A percentile compares a stretch with the other conserved stretches of the same genome.
These are phyloP conservation scores for Simplicillium aogashimaense DNA, from an alignment of 2,329 filamentous ascomycete genomes.

Conservation along the genomic window DNA sequence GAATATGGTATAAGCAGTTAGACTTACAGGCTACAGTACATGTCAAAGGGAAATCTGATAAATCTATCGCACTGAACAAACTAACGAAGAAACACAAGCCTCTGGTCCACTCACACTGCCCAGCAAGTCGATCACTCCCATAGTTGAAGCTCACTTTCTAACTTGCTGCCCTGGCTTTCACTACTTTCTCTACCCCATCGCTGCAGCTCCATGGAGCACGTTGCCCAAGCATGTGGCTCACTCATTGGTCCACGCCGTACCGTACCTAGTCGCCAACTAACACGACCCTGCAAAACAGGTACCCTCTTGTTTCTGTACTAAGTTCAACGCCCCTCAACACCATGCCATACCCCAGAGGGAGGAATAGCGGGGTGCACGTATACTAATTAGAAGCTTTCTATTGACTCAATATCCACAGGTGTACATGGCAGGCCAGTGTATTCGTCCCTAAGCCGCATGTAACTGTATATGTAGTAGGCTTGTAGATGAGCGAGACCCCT, in stretches of 20 bases:
- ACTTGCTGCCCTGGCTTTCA: not conserved
- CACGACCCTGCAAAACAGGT: not conserved
- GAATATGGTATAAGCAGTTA: too few relatives aligned
- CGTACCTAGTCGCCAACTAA: not conserved
- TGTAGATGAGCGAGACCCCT: too few relatives aligned
- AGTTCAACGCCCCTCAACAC: not conserved
- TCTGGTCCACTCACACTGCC: constrained; percentile 7
- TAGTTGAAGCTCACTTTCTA: not conserved
- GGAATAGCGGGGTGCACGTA: constrained; percentile 7
- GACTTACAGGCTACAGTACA: too few relatives aligned
- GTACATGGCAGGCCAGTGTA: too few relatives aligned
- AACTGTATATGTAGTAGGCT: too few relatives aligned
- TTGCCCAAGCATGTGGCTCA: constrained; percentile 27
- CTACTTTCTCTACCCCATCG: constrained; percentile 1
- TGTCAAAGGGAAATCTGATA: too few relatives aligned
- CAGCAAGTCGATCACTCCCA: not conserved
- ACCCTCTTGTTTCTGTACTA: not conserved
- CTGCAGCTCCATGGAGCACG: constrained; percentile 9
- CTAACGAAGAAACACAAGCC: not conserved
- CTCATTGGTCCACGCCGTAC: constrained; percentile 26
- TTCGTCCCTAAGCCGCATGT: too few relatives aligned
- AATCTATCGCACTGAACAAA: too few relatives aligned
- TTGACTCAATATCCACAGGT: too few relatives aligned
- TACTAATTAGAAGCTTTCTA: not conserved
- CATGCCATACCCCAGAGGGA: not conserved